A percentile compares a stretch with the other conserved stretches of the same genome.
Conservation (phyloP, 2,329 filamentous ascomycete genomes). For the Calonectria henricotiae region DNA sequence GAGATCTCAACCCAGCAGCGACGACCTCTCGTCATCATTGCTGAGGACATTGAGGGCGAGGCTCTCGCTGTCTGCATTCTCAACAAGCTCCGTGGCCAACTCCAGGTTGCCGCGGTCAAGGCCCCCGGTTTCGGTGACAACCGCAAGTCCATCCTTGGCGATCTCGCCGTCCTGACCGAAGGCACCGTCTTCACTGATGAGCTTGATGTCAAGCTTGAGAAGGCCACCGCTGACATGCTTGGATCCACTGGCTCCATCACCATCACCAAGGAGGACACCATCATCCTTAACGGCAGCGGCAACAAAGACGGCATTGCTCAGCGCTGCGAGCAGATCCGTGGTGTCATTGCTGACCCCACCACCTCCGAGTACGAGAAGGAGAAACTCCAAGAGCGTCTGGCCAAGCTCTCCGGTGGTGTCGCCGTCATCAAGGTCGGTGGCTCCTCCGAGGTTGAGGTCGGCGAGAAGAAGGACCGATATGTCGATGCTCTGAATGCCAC, state of each 20-base stretch:
- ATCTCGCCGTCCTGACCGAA: constrained; percentile 96
- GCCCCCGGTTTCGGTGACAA: constrained; percentile 99
- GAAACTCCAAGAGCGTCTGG: constrained; percentile 99
- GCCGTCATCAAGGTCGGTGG: constrained; percentile 99
- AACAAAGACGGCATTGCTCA: constrained; percentile 94
- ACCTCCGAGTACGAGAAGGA: constrained; percentile 99
- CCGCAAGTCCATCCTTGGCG: constrained; percentile 99
- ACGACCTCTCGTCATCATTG: constrained; percentile 97
- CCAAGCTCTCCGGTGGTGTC: constrained; percentile 98
- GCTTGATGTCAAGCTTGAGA: constrained; percentile 99
- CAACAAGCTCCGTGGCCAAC: constrained; percentile 99
- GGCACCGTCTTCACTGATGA: constrained; percentile 98
- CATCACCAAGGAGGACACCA: constrained; percentile 99
- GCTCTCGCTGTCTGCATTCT: constrained; percentile 98
- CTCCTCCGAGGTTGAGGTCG: constrained; percentile 97
- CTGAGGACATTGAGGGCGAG: constrained; percentile 99
- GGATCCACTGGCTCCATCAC: constrained; percentile 98
- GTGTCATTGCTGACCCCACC: constrained; percentile 92
- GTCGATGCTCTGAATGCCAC: constrained; percentile 99
- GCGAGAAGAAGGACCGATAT: constrained; percentile 99
- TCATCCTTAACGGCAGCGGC: constrained; percentile 97
- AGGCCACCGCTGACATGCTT: constrained; percentile 95
- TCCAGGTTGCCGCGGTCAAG: constrained; percentile 99
- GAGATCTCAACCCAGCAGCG: constrained; percentile 97
- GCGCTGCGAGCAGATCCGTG: constrained; percentile 99